Conservation (phyloP, 352 stramenopile genomes). For the Phytophthora boehmeriae region DNA sequence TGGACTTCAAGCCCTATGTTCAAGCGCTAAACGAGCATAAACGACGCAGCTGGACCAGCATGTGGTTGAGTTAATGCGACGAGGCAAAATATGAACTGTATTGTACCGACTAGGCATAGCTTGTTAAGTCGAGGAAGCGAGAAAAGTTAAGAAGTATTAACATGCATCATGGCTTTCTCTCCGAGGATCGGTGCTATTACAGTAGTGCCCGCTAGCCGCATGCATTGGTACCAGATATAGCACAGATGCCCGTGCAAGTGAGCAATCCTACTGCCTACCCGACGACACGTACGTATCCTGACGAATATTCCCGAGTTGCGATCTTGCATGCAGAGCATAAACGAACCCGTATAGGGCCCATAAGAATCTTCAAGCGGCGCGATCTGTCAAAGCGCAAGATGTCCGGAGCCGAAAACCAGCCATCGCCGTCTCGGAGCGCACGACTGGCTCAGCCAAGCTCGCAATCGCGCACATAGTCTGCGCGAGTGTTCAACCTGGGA, state of each 20-base stretch:
- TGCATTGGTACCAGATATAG: too few relatives aligned
- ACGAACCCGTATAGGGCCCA: background rate
- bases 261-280: too few relatives aligned
- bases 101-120: too few relatives aligned
- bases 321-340: background rate
- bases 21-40: conserved; percentile 1
- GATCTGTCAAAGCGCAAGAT: background rate
- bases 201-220: too few relatives aligned
- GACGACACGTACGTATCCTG: background rate
- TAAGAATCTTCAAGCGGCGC: background rate
- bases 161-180: too few relatives aligned
- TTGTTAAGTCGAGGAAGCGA: too few relatives aligned
- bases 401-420: background rate
- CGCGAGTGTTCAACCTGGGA: background rate
- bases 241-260: too few relatives aligned
- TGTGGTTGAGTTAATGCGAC: background rate
- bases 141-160: too few relatives aligned
- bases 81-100: background rate
- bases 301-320: background rate
- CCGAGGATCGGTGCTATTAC: too few relatives aligned
- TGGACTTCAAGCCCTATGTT: conserved; percentile 1
- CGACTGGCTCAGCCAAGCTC: too few relatives aligned
- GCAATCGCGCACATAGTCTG: background rate
- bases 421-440: background rate
- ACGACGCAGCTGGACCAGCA: background rate